Evolutionary conservation across 257 asterid genomes (phyloP), one percentile per base, ranked within the genome.

Genomic region (Lithospermum erythrorhizon): DNA sequence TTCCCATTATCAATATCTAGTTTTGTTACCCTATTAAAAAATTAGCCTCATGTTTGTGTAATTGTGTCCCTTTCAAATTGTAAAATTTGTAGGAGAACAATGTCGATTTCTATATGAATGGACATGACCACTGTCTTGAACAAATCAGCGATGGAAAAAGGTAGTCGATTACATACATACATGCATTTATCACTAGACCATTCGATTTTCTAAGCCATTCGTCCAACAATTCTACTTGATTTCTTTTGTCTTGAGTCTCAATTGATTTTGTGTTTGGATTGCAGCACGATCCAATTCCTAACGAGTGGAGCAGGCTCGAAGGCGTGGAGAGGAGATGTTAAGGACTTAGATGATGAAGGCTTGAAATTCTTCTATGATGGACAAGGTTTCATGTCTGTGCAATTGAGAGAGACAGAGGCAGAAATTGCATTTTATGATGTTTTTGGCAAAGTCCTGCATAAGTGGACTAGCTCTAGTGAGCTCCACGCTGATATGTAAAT

Each of bases 241-340:
- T 27, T 27, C 6, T 3, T 27, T 3, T 16, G 0, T 49, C 4
- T 49, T 0, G 18, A 17, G 16, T 29, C 18, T 29, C 18, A 21
- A 3, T 2, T 1, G 7, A 2, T 13, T 5, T 58, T 7, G 45
- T 29, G n/a, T 19, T 3, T 18, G 29, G 17, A 6, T 70, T 73
- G 65, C 73, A 89, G 97, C 62, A 84, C 80, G 0, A 81, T 86
- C 5, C 86, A 84, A 27, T 89, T 84, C 62, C 52, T 89, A 63
- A 86, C 94, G 5, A 89, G 97, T 58, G 95, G 97, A 58, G 95
- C 95, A 4, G 97, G 95, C 9, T 89, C 97, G 15, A 89, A 86
- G 79, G 95, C 97, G 0, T 89, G 97, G 97, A 81, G 95, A 48
- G 95, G 97, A 21, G 97, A 89, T 61, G 58, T 89, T 0, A 86